phyloP scores from a whole-genome alignment of 352 stramenopile genomes.

The Blastocystis sp. region DNA sequence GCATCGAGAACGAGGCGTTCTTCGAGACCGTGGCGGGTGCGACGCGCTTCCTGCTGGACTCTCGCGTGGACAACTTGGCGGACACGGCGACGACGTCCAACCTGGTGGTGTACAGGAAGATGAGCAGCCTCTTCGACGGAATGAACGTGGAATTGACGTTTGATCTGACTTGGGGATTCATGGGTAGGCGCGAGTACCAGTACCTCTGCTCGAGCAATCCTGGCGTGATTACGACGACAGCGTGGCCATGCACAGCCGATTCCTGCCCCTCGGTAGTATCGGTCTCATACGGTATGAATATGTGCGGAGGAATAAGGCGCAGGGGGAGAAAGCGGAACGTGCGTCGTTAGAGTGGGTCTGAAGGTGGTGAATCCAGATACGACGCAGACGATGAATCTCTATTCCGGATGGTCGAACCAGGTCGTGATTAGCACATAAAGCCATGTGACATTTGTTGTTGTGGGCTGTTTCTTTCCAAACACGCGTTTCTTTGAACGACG shows the following conservation, averaged over 20 bases:
- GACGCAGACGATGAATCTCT: neutral
- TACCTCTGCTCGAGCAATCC: neutral
- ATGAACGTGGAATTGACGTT: neutral
- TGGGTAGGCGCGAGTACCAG: neutral
- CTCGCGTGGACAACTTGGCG: constrained; percentile 35
- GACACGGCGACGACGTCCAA: neutral
- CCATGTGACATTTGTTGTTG: neutral
- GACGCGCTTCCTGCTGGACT: constrained; percentile 27
- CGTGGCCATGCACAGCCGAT: constrained; percentile 22
- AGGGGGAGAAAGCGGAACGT: constrained; percentile 33
- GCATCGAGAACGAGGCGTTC: neutral
- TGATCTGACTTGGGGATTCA: neutral
- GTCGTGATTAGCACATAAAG: constrained; percentile 36
- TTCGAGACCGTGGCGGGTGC: constrained; percentile 23
- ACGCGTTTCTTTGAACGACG: neutral
- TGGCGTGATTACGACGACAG: neutral
- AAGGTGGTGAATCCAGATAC: constrained; percentile 38
- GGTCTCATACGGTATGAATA: constrained; percentile 12
- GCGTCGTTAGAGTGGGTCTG: constrained; percentile 14
- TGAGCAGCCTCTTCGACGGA: neutral
- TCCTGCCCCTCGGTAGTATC: constrained; percentile 12
- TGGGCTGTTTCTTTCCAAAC: neutral
- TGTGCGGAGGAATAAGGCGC: neutral
- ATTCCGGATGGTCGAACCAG: constrained; percentile 54
- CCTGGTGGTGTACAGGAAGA: constrained; percentile 13